Base-by-base conservation (phyloP, 2,329 filamentous ascomycete species). In the Fusarium fujikuroi region DNA sequence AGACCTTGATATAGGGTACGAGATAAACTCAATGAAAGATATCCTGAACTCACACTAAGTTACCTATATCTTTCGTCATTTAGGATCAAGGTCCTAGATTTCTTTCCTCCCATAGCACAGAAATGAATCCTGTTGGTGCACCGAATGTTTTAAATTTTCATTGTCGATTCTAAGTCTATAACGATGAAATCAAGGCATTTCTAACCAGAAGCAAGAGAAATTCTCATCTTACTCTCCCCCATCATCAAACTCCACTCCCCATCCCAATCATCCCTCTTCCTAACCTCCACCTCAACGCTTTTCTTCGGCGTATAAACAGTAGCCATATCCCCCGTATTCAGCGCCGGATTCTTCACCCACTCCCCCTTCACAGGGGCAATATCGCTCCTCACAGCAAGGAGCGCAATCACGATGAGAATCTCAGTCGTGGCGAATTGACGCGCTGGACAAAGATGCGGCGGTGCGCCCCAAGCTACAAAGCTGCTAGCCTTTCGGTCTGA, bases 371-470 rank as follows among this genome's bases (percentile, higher is more conserved):
- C 21, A 0, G 66, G 73, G 1, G 3, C 11, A 3, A 76, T 44
- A 4, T 73, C 60, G 12, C 52, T 39, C 14, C 71, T 32, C 11
- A 67, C 30, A 9, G 50, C 69, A 2, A 76, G 32, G 1, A 75
- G 50, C 1, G 71, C 77, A 1, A 75, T 57, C 1, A 78, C 47
- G 4, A 80, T 75, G 1, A 80, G 25, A 19, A 80, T 75, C 59
- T 79, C 78, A 1, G 78, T 78, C 0, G 77, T 25, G 0, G 77
- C 78, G 42, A 80, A 80, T 28, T 80, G 79, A 5, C 79, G 57
- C 1, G 77, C 78, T 11, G 79, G 79, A 12, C 78, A 80, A 5
- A 80, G 69, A 46, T 80, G 76, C 3, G 78, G 79, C 3, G 79
- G 66, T 23, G 79, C 69, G 1, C 79, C 79, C 78, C 78, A 80